Percentiles rank a stretch among this genome's conserved stretches.
phyloP scores from a whole-genome alignment of 1,284 basidiomycete species.

The Pseudozyma thailandica region DNA sequence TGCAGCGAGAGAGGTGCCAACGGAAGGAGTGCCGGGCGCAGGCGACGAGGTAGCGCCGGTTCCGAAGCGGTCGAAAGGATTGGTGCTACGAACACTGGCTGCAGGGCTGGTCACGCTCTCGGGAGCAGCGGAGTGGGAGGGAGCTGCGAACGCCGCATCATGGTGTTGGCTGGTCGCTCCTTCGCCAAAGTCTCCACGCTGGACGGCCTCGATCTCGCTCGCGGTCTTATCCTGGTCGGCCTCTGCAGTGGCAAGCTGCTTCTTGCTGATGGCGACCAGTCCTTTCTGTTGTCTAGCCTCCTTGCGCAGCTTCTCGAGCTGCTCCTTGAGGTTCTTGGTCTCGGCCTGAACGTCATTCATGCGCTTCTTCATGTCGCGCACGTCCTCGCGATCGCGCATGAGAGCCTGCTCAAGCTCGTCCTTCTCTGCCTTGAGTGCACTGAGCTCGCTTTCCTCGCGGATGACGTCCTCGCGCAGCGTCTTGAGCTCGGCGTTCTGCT shows the following conservation, averaged over 20 bases:
- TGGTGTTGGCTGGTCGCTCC: slow-evolving; percentile 65
- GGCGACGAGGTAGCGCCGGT: slow-evolving; percentile 11
- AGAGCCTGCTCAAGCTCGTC: slow-evolving; percentile 88
- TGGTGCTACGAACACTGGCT: slow-evolving; percentile 78
- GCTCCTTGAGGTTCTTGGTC: slow-evolving; percentile 77
- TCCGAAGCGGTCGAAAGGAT: slow-evolving; percentile 86
- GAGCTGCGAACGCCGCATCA: slow-evolving; percentile 54
- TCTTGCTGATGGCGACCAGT: slow-evolving; percentile 89
- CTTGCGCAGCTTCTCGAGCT: slow-evolving; percentile 88
- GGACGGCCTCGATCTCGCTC: slow-evolving; percentile 72
- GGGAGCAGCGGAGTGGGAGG: slow-evolving; percentile 14
- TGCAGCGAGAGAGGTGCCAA: slow-evolving; percentile 56
- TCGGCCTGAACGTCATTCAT: slow-evolving; percentile 84
- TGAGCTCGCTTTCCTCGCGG: slow-evolving; percentile 88
- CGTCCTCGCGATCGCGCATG: slow-evolving; percentile 93
- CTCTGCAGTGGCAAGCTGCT: slow-evolving; percentile 89
- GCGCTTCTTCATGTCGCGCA: slow-evolving; percentile 83
- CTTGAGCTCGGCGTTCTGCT: slow-evolving; percentile 82
- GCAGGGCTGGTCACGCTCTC: slow-evolving; percentile 65
- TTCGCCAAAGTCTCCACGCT: slow-evolving; percentile 71
- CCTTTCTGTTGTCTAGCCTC: slow-evolving; percentile 97
- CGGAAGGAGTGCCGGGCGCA: slow-evolving; percentile 28
- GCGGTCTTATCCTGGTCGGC: slow-evolving; percentile 78
- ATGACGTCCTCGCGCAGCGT: slow-evolving; percentile 84
- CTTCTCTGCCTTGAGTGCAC: slow-evolving; percentile 87